Base-by-base conservation (phyloP, 1,284 basidiomycete species). In the Cystobasidiaceae sp. region DNA sequence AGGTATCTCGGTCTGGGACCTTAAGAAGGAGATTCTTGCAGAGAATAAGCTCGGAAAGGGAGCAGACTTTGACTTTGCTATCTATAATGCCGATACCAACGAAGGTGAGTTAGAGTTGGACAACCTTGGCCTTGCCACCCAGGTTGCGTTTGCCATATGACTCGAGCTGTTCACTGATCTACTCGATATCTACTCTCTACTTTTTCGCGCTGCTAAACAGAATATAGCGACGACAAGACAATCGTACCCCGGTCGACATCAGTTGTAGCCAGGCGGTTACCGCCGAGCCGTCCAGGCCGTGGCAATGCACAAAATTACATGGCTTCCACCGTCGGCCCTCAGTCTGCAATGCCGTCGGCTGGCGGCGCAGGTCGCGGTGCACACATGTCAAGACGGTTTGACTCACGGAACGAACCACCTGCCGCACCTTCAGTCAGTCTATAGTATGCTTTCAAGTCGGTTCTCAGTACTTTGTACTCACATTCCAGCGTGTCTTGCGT, bases 1-100 rank as follows among this genome's bases (percentile, higher is more conserved):
- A 69, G 91, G 92, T 70, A 97, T 99, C 76, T 93, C 92, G 74
- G 91, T 98, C 70, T 98, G 97, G 83, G 96, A 99, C 79, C 82
- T 99, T 77, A 99, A 99, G 81, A 89, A 88, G 80, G 94, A 98
- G 80, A 91, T 99, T 76, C 94, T 99, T 74, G 81, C 96, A 70
- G 89, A 88, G 75, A 97, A 97, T 78, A 93, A 90, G 77, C 86
- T 99, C 78, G 79, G 78, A 74, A 85, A 85, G 79, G 96, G 96
- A 80, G 92, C 92, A 68, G 96, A 98, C 77, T 97, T 98, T 81
- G 96, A 99, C 78, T 82, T 99, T 41, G 85, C 85, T 63, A 81
- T 98, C 32, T 88, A 86, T 74, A 91, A 96, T 75, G 81, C 84
- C 57, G 74, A 74, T 41, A 86, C 87, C 11, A 87, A 89, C 69